A percentile compares a stretch with the other conserved stretches of the same genome.
phyloP scores from a whole-genome alignment of 2,329 filamentous ascomycete species.

The Hymenoscyphus fraxineus region DNA sequence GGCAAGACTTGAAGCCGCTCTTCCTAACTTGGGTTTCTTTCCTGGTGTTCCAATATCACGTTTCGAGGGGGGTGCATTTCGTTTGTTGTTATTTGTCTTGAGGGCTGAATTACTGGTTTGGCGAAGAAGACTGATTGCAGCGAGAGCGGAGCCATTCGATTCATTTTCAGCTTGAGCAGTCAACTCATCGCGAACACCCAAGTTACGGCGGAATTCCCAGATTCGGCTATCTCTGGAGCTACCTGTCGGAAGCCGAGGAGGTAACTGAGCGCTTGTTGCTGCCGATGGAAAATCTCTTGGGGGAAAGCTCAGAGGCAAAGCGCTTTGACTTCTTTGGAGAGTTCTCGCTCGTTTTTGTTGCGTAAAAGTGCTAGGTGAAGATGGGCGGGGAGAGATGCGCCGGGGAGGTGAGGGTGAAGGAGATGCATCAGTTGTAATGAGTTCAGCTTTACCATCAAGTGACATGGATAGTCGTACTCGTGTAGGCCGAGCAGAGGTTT shows the following conservation, averaged over 20 bases:
- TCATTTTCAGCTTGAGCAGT: constrained; percentile 80
- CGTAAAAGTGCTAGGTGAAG: constrained; percentile 42
- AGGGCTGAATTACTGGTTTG: constrained; percentile 58
- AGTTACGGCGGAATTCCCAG: constrained; percentile 89
- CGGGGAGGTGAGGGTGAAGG: constrained; percentile 65
- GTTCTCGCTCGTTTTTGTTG: constrained; percentile 42
- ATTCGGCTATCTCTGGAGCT: constrained; percentile 82
- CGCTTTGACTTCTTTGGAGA: constrained; percentile 69
- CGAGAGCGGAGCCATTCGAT: constrained; percentile 71
- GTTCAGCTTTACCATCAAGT: constrained; percentile 84
- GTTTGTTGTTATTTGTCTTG: constrained; percentile 58
- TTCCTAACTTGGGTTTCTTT: constrained; percentile 61
- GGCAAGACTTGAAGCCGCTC: constrained; percentile 59
- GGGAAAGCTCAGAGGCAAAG: constrained; percentile 55
- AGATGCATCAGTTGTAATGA: constrained; percentile 65
- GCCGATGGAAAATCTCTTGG: constrained; percentile 45
- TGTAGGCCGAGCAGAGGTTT: constrained; percentile 24
- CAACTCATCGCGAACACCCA: constrained; percentile 72
- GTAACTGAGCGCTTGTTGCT: constrained; percentile 26
- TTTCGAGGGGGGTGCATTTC: constrained; percentile 50
- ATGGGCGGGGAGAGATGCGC: constrained; percentile 47
- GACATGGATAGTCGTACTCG: constrained; percentile 74
- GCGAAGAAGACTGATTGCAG: constrained; percentile 76
- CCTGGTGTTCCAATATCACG: constrained; percentile 33
- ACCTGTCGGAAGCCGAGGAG: constrained; percentile 58